phyloP scores from a whole-genome alignment of 1,139 yeast genomes.

The Candida sp. region DNA sequence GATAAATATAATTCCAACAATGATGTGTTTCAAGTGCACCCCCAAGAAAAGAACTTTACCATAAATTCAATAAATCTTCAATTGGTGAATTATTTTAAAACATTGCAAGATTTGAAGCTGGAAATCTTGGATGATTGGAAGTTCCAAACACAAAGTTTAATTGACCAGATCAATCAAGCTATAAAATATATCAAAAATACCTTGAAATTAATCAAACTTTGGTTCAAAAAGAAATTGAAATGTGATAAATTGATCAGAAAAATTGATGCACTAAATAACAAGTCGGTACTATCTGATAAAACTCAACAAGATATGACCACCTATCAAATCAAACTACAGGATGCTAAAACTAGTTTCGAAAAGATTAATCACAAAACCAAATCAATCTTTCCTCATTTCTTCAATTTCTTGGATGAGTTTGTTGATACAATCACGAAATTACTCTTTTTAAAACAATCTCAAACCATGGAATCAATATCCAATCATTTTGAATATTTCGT shows the following conservation, averaged over 20 bases:
- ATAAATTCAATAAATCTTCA: slow-evolving; percentile 29
- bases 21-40: slow-evolving; percentile 35
- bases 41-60: slow-evolving; percentile 30
- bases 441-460: slow-evolving; percentile 28
- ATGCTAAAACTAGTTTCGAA: slow-evolving; percentile 26
- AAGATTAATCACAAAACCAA: slow-evolving; percentile 39
- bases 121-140: slow-evolving; percentile 32
- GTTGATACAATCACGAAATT: slow-evolving; percentile 38
- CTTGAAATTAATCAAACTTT: slow-evolving; percentile 39
- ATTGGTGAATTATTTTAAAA: slow-evolving; percentile 24
- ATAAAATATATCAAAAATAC: slow-evolving; percentile 30
- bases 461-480: slow-evolving; percentile 25
- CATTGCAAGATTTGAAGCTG: slow-evolving; percentile 27
- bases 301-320: slow-evolving; percentile 30
- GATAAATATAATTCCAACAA: slow-evolving; percentile 28
- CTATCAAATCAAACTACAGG: slow-evolving; percentile 26
- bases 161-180: slow-evolving; percentile 37
- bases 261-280: slow-evolving; percentile 40
- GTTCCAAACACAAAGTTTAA: slow-evolving; percentile 24
- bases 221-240: slow-evolving; percentile 42
- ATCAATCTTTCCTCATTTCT: slow-evolving; percentile 43
- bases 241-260: slow-evolving; percentile 35
- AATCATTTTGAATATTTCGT: slow-evolving; percentile 28
- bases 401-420: slow-evolving; percentile 49
- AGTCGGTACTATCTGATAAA: slow-evolving; percentile 35